Evolutionary conservation across 768 basidiomycete genomes (phyloP), one percentile per base, ranked within the genome.

Genomic region (Lactarius vividus): DNA sequence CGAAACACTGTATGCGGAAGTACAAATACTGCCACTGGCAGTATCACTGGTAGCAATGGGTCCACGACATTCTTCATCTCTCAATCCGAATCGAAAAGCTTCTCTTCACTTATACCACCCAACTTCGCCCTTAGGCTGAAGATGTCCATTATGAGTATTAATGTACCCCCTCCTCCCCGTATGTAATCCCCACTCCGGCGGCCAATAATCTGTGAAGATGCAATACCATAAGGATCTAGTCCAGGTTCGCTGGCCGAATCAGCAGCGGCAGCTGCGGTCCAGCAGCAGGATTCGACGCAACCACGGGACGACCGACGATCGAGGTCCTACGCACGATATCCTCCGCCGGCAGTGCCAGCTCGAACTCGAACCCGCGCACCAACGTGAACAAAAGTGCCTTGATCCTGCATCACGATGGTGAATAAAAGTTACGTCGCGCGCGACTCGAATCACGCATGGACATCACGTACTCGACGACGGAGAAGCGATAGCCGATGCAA

Each of bases 401-500:
- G 64, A 72, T 71, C 67, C 73, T 74, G 56, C 1, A 2, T 26
- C 26, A 13, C 7, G 26, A 29, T 20, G 20, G 15, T 28, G 59
- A 28, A 23, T 20, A 18, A 53, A 18, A 53, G 18, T 9, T 35
- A 39, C 8, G 8, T 40, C 10, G n/a, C n/a, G 44, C 46, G 4
- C 28, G 20, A 26, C 4, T 23, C 44, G n/a, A 26, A 49, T 23
- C 23, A 23, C 11, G 46, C 23, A 26, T 26, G 46, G 13, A n/a
- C 20, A 37, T n/a, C 42, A 71, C 69, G 31, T 37, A 73, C 73
- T 71, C 74, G 20, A 72, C 55, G 11, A 76, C 55, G 15, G 63
- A 40, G 37, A 76, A 76, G 16, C 72, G 70, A 63, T 68, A 76
- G 1, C 75, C 75, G 39, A 76, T 74, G 61, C 76, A 77, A 11